A percentile compares a stretch with the other conserved stretches of the same genome.
Evolutionary conservation across 805 yeast genomes (phyloP).

Genomic region (Starmerella bacillaris): DNA sequence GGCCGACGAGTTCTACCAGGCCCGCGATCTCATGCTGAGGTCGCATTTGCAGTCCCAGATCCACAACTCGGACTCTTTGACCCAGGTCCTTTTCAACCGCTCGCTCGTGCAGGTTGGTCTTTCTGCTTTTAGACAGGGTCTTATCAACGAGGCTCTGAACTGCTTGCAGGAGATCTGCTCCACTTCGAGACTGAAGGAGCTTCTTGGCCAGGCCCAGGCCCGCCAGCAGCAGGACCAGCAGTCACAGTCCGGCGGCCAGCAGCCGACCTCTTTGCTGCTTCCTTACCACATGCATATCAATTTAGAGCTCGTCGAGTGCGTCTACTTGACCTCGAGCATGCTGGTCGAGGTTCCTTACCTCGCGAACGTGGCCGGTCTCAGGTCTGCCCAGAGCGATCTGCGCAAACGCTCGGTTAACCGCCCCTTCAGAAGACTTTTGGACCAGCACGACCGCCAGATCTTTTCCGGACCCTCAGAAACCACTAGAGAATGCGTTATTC

Average conservation of each 20-base stretch:
- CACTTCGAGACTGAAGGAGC: conserved; percentile 71
- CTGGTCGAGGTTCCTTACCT: conserved; percentile 81
- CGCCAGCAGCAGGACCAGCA: conserved; percentile 23
- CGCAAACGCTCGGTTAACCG: conserved; percentile 52
- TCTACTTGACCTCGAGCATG: conserved; percentile 74
- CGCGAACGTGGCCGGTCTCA: conserved; percentile 41
- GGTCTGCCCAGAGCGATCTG: conserved; percentile 29
- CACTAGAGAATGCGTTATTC: conserved; percentile 80
- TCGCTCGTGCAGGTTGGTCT: conserved; percentile 90
- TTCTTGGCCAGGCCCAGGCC: conserved; percentile 79
- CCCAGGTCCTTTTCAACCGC: conserved; percentile 88
- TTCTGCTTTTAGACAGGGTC: conserved; percentile 82
- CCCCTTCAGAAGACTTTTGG: conserved; percentile 79
- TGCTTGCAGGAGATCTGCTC: conserved; percentile 73
- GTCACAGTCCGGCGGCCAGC: conserved; percentile 7
- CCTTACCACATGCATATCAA: conserved; percentile 99
- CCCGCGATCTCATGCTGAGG: conserved; percentile 72
- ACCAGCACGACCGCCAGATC: conserved; percentile 81
- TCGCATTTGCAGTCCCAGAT: conserved; percentile 73
- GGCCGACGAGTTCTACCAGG: conserved; percentile 63
- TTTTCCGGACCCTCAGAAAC: conserved; percentile 97
- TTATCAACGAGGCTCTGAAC: conserved; percentile 72
- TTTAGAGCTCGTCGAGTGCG: conserved; percentile 84
- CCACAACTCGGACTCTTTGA: conserved; percentile 62
- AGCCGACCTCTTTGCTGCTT: conserved; percentile 29